Base-by-base conservation (phyloP, 1,139 yeast genomes). In the Debaryomyces udenii region DNA sequence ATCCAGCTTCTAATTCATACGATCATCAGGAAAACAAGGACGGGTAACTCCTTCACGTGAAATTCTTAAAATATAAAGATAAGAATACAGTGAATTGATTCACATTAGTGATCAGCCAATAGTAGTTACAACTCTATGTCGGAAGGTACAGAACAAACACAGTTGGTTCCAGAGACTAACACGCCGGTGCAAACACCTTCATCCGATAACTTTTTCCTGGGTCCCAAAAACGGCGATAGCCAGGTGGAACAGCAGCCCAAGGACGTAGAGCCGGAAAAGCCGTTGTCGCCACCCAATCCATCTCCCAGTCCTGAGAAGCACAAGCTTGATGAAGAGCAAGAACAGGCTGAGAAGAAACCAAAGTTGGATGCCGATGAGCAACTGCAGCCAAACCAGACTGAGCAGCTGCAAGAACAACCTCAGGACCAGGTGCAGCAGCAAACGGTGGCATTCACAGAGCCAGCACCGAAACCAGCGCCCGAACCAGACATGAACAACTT, bases 401-500 rank as follows among this genome's bases (percentile, higher is more conserved):
- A 28, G 10, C 32, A 18, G 24, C 26, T 10, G 9, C 15, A 30
- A 5, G 31, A 29, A n/a, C 20, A 27, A 27, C 40, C 14, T 14
- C 48, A 36, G 14, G 49, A 24, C 4, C 10, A 32, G 6, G 49
- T 50, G 9, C 56, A 60, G 6, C 45, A 26, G 11, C 28, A 26
- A 11, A 6, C 5, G 11, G 14, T 52, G 7, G 42, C 44, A n/a
- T 51, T 47, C 35, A 56, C 66, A 53, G 71, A 58, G 5, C 88
- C 91, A 2, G 91, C 90, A 2, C 90, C 91, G 3, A 74, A 77
- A 42, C 91, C 91, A 2, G 77, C 86, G 2, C 58, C 72, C 5
- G 90, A 84, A 56, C 90, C 91, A 0, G 89, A 83, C 53, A 76
- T 83, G 82, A 56, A 78, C 52, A 82, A 83, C 52, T 68, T 84